Base-by-base conservation (phyloP, 1,139 yeast species). In the Sugiyamaella novakii region DNA sequence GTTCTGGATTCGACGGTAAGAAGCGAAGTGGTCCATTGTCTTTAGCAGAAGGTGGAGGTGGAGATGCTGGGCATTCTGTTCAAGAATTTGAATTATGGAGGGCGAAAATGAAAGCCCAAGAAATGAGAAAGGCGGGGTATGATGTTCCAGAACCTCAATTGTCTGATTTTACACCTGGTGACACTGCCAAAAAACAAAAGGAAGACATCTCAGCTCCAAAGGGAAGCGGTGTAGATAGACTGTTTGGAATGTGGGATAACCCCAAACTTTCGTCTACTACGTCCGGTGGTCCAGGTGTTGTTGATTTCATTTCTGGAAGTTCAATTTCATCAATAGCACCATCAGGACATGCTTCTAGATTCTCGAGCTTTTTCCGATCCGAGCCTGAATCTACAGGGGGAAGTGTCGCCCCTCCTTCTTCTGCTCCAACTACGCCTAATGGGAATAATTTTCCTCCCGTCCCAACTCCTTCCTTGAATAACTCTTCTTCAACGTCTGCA, bases 61-160 rank as follows among this genome's bases (percentile, higher is more conserved):
- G 50, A 19, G 40, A 30, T 28, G 48, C 57, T n/a, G 52, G 49
- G 18, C 55, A 53, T 33, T 55, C 64, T 7, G 59, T 60, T 15
- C 55, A 60, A 39, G 67, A 64, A 46, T 63, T 63, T 55, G 68
- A 64, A 47, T 56, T 58, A 24, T 64, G 68, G 68, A 64, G 62
- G 51, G 62, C 62, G 5, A 53, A 54, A 33, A 60, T 56, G 63
- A 56, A 54, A 38, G 57, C 57, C n/a, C 58, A 58, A 19, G 64
- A 61, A 40, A 49, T 53, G 44, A 54, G 58, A 15, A 55, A 54
- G 29, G 56, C 58, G 12, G 64, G 63, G 12, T 31, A 43, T 19
- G 55, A 50, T 3, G 48, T 50, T 11, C 48, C 49, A 3, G 56
- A 47, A 21, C 42, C 47, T 7, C 34, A 36, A 25, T 30, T 42